phyloP scores from a whole-genome alignment of 2,329 filamentous ascomycete species.

The Orbilia blumenaviensis region DNA sequence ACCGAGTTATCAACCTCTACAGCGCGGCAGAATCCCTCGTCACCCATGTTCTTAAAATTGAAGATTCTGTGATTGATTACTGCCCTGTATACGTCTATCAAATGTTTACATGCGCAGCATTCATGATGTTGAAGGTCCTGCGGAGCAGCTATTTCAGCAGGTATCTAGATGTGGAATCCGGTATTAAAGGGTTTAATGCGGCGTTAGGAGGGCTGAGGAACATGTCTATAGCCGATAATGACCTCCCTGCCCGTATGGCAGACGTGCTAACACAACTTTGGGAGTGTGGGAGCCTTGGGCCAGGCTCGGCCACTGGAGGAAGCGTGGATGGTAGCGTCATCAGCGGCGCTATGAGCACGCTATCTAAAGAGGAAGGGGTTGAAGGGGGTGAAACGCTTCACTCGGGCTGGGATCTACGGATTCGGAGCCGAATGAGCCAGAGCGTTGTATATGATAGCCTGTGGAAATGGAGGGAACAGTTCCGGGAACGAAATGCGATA shows the following conservation, averaged over 20 bases:
- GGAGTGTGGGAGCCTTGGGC: conserved; percentile 72
- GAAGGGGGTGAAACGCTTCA: conserved; percentile 45
- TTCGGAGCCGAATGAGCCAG: conserved; percentile 85
- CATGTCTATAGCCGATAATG: conserved; percentile 79
- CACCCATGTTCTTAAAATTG: conserved; percentile 68
- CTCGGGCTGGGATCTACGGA: conserved; percentile 75
- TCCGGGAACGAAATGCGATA: conserved; percentile 60
- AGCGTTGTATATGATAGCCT: conserved; percentile 85
- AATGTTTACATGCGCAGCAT: conserved; percentile 83
- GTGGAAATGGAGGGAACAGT: conserved; percentile 85
- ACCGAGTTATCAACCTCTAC: conserved; percentile 78
- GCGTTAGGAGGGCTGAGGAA: conserved; percentile 75
- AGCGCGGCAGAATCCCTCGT: conserved; percentile 75
- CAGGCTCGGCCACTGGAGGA: conserved; percentile 57
- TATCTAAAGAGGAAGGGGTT: conserved; percentile 25
- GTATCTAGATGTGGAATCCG: conserved; percentile 75
- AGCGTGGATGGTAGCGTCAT: conserved; percentile 64
- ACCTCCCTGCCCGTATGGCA: conserved; percentile 79
- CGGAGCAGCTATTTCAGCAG: conserved; percentile 79
- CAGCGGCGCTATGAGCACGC: conserved; percentile 61
- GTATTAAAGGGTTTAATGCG: conserved; percentile 74
- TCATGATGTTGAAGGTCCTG: conserved; percentile 77
- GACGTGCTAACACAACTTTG: conserved; percentile 90
- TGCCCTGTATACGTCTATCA: conserved; percentile 81
- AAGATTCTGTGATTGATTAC: conserved; percentile 71